Evolutionary conservation across 805 yeast species (phyloP), one percentile per base, ranked within the genome.

Genomic region (Diddensiella caesifluorescens): DNA sequence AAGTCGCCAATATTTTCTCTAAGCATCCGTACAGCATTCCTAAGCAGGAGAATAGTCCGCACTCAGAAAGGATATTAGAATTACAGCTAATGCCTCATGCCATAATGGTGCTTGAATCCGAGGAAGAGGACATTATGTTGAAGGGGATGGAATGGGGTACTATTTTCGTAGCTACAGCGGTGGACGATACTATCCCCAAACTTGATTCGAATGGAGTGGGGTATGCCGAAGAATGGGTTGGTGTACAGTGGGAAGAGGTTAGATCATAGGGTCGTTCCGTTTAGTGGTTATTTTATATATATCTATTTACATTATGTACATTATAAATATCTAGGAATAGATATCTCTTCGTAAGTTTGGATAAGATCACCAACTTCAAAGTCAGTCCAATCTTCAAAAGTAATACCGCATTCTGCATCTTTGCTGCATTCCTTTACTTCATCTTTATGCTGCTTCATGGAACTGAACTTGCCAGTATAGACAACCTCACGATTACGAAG

Each of bases 61-160:
- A 54, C 6, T 44, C 51, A 3, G 39, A 50, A 62, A 79, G 25
- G 70, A 22, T 15, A 31, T 83, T 87, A 56, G 98, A 92, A 62
- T 64, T 90, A 44, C 98, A 92, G 59, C 61, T 92, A 41, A 90
- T 90, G 97, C 98, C 98, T 2, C 86, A 86, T 59, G 77, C 88
- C 40, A 90, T 92, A 40, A 69, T 85, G 38, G 90, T 86, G 54
- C 69, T 92, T 34, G 97, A 90, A 57, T 69, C 68, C 32, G 62
- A 65, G 22, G 55, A 60, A 12, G 65, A 60, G 38, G 64, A 52
- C 56, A 60, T 44, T 53, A 65, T 83, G 2, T 53, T 73, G 32
- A 77, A 77, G 26, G 97, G 97, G 9, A 90, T 90, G 95, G 94
- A 90, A 48, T 92, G 98, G 98, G 97, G 97, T 1, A 84, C 97